Percentiles rank a stretch among this genome's conserved stretches.
phyloP scores from a whole-genome alignment of 1,139 yeast species.

The Lodderomyces beijingensis region DNA sequence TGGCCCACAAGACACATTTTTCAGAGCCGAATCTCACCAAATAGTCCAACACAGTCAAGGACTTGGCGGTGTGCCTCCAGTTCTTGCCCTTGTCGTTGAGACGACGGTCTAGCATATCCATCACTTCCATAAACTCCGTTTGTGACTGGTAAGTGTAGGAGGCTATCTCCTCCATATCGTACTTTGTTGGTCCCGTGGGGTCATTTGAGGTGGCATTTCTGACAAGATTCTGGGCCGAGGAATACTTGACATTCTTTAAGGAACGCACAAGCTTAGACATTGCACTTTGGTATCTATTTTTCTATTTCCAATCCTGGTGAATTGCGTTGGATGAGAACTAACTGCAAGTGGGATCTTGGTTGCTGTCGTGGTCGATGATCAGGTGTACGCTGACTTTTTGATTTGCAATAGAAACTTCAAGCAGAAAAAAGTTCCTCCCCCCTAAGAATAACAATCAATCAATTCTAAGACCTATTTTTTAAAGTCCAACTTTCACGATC shows the following conservation, averaged over 20 bases:
- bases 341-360: no score
- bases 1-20: slow-evolving; percentile 90
- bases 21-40: slow-evolving; percentile 86
- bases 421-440: no score
- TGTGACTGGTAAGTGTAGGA: slow-evolving; percentile 64
- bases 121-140: slow-evolving; percentile 80
- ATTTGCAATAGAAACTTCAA: no score
- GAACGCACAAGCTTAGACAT: slow-evolving; percentile 85
- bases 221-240: slow-evolving; percentile 80
- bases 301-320: no score
- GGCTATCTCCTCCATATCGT: slow-evolving; percentile 83
- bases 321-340: no score
- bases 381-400: no score
- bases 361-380: no score
- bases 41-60: slow-evolving; percentile 83
- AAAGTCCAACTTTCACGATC: no score
- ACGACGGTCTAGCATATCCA: slow-evolving; percentile 94
- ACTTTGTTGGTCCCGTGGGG: slow-evolving; percentile 75
- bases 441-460: no score
- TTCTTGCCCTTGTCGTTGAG: slow-evolving; percentile 95
- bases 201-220: slow-evolving; percentile 94
- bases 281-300: no score
- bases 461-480: no score
- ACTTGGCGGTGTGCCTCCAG: slow-evolving; percentile 96
- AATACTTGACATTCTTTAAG: slow-evolving; percentile 88